Evolutionary conservation across 106 monocot species (phyloP).

Genomic region (Dioscorea alata): DNA sequence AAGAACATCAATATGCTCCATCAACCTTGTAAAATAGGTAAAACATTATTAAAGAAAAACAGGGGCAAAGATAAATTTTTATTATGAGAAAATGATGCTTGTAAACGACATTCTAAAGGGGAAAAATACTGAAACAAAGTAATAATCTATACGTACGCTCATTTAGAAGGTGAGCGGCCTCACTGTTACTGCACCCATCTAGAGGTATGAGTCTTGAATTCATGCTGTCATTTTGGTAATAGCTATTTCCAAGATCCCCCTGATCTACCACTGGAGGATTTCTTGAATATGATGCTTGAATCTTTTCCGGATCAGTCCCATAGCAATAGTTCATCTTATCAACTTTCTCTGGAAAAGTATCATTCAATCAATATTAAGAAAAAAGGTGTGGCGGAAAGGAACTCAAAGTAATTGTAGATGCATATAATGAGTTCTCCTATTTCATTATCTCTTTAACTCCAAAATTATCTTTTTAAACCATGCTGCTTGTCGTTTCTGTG

Average conservation of each 20-base stretch:
- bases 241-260: constrained; percentile 30
- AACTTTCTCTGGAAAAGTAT: constrained; percentile 35
- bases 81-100: too few species aligned
- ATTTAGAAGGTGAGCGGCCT: constrained; percentile 54
- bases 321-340: constrained; percentile 49
- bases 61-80: too few species aligned
- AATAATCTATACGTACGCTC: constrained; percentile 48
- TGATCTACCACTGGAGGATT: constrained; percentile 32
- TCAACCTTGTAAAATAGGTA: too few species aligned
- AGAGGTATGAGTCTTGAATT: constrained; percentile 37
- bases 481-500: too few species aligned
- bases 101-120: too few species aligned
- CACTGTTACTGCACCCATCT: constrained; percentile 52
- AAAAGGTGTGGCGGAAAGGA: background rate
- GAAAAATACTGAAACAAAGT: constrained; percentile 9
- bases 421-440: background rate
- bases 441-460: too few species aligned
- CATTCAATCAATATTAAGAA: background rate
- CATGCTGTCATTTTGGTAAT: constrained; percentile 25
- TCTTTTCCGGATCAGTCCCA: constrained; percentile 61
- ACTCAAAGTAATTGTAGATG: background rate
- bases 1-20: too few species aligned
- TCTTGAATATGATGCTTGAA: constrained; percentile 42
- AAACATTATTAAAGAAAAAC: too few species aligned
- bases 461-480: too few species aligned